Evolutionary conservation across 169 alveolate genomes (phyloP), one percentile per base, ranked within the genome.

Genomic region (Babesia gibsoni): DNA sequence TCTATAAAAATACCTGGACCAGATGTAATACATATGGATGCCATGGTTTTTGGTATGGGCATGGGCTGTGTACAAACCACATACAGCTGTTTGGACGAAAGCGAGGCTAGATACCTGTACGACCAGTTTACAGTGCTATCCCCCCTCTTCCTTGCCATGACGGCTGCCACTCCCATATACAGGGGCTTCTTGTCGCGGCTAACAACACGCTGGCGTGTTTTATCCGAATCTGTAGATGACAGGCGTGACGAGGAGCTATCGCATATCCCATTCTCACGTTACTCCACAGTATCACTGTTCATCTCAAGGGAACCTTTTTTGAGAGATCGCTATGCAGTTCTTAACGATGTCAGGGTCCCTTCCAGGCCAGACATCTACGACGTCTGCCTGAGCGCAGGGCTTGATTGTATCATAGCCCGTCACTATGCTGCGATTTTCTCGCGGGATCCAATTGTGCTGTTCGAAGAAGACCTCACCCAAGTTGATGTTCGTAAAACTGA

Each of bases 41-140:
- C 96, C 27, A 93, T 94, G 96, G 96, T 89, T 20, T 96, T 95
- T 69, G 99, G 99, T 12, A 96, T 96, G 99, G 98, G 98, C 16
- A 88, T 91, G 93, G 89, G 96, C 46, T 95, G 97, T 53, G 80
- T 90, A 25, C 98, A 96, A 83, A 84, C 91, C 3, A 96, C 99
- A 2, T 91, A 90, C 72, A 89, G 92, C 32, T 79, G 95, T 36
- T 68, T 83, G 45, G 81, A 89, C 52, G 63, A 95, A 5, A 70
- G 83, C 52, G 96, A 89, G 61, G 97, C 98, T 8, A 68, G 95
- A 36, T 89, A 89, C 49, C 72, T 96, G 30, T 92, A 96, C 86
- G 99, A 96, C 77, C 95, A 94, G 83, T 61, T 95, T 53, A 90
- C 93, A 42, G 96, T 96, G 36, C 73, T 95, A 25, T 88, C 98